Percentiles rank a stretch among this genome's conserved stretches.
Conservation (phyloP, 2,329 filamentous ascomycete genomes). For the Pseudogymnoascus verrucosus region DNA sequence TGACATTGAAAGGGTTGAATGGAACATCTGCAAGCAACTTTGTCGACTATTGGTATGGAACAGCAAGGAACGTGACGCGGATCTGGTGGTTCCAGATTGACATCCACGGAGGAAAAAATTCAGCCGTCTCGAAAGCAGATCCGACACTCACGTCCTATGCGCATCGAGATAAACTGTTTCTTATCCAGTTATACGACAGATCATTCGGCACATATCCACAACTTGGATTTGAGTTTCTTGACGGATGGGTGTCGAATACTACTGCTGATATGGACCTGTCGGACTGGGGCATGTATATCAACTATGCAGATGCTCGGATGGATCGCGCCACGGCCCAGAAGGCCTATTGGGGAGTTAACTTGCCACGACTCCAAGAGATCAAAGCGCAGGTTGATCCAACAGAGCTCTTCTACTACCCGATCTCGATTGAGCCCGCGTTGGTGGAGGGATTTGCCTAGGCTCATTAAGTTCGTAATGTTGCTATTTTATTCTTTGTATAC, state of each 20-base stretch:
- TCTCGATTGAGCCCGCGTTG: not conserved
- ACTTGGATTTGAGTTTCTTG: not conserved
- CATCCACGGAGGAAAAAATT: conserved; percentile 49
- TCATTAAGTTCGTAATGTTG: not conserved
- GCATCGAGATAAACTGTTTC: conserved; percentile 56
- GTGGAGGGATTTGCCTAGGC: not conserved
- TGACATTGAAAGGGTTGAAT: conserved; percentile 44
- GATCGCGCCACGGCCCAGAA: not conserved
- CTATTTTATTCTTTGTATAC: not conserved
- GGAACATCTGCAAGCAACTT: conserved; percentile 35
- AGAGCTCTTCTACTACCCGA: not conserved
- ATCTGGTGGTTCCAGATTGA: conserved; percentile 58
- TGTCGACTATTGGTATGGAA: conserved; percentile 44
- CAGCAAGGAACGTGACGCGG: conserved; percentile 40
- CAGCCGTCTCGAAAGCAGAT: not conserved
- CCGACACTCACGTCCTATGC: conserved; percentile 53
- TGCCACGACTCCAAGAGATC: not conserved
- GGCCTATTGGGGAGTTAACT: not conserved
- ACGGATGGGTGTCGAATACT: not conserved
- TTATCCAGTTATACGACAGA: conserved; percentile 54
- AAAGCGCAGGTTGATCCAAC: not conserved
- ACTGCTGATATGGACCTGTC: not conserved
- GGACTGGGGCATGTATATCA: not conserved
- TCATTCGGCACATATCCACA: conserved; percentile 31
- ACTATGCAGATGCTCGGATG: not conserved